Evolutionary conservation across 306 rosid genomes (phyloP).

Genomic region (Dalbergia cultrata): DNA sequence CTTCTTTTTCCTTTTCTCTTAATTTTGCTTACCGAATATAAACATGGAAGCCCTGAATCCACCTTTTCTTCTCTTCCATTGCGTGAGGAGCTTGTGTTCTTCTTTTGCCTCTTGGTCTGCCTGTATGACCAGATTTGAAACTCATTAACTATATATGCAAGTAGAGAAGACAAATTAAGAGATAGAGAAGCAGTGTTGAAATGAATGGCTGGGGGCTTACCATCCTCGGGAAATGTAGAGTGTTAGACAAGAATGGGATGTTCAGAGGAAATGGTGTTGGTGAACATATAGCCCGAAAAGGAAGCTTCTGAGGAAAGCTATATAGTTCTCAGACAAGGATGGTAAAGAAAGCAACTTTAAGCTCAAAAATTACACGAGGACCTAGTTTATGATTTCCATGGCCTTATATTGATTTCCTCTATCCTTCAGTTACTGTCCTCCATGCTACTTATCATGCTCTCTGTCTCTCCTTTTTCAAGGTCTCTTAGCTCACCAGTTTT

Average conservation of each 20-base stretch:
- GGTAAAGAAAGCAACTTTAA: constrained; percentile 33
- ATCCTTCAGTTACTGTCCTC: constrained; percentile 36
- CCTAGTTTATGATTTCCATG: constrained; percentile 54
- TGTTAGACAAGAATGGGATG: constrained; percentile 47
- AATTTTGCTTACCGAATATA: constrained; percentile 66
- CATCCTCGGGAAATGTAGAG: constrained; percentile 46
- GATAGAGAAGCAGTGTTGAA: constrained; percentile 15
- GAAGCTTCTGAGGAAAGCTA: constrained; percentile 46
- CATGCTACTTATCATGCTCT: constrained; percentile 46
- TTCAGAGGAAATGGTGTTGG: constrained; percentile 41
- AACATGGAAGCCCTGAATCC: constrained; percentile 79
- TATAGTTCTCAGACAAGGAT: constrained; percentile 39
- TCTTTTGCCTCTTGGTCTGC: constrained; percentile 58
- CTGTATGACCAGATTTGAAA: constrained; percentile 51
- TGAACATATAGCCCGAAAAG: constrained; percentile 55
- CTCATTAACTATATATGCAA: constrained; percentile 16
- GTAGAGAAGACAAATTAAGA: constrained; percentile 27
- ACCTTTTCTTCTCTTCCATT: constrained; percentile 60
- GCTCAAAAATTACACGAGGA: constrained; percentile 34
- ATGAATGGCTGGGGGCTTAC: constrained; percentile 41
- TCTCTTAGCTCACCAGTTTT: constrained; percentile 39
- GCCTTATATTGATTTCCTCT: constrained; percentile 47
- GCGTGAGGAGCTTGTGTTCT: constrained; percentile 50
- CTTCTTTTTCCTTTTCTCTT: neutral
- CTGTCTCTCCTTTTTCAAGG: constrained; percentile 45